A percentile compares a stretch with the other conserved stretches of the same genome.
These are phyloP conservation scores for Pythium catenulatum DNA, from an alignment of 352 stramenopile species.

Conservation along the genomic window DNA sequence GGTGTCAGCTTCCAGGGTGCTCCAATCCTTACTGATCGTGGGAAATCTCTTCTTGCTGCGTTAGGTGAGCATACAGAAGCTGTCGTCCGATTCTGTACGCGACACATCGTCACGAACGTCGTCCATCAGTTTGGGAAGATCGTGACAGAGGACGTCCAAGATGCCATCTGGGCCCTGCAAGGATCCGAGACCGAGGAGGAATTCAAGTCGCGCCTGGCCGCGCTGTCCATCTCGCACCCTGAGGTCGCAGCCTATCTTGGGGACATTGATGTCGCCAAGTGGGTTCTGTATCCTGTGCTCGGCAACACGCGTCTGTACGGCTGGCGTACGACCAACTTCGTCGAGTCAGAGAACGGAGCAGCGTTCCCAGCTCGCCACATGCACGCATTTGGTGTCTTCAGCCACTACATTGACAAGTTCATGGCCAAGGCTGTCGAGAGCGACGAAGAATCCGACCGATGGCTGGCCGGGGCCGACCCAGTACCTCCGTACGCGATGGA, in stretches of 20 bases:
- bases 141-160: not conserved
- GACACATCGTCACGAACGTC: slow-evolving; percentile 40
- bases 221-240: not conserved
- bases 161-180: slow-evolving; percentile 25
- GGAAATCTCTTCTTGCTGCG: not conserved
- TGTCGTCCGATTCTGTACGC: slow-evolving; percentile 35
- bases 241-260: slow-evolving; percentile 26
- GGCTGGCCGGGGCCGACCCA: not conserved
- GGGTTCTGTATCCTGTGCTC: slow-evolving; percentile 33
- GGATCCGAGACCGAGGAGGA: not conserved
- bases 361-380: not conserved
- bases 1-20: not conserved
- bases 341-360: slow-evolving; percentile 33
- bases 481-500: slow-evolving; percentile 32
- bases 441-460: not conserved
- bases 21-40: slow-evolving; percentile 34
- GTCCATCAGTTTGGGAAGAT: not conserved
- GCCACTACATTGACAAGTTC: slow-evolving; percentile 53
- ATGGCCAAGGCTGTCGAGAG: slow-evolving; percentile 12
- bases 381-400: slow-evolving; percentile 27
- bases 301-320: slow-evolving; percentile 23
- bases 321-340: slow-evolving; percentile 55
- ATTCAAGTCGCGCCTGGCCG: not conserved
- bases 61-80: not conserved
- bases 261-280: slow-evolving; percentile 3